Base-by-base conservation (phyloP, 352 stramenopile species). In the Pythium brachiatum region DNA sequence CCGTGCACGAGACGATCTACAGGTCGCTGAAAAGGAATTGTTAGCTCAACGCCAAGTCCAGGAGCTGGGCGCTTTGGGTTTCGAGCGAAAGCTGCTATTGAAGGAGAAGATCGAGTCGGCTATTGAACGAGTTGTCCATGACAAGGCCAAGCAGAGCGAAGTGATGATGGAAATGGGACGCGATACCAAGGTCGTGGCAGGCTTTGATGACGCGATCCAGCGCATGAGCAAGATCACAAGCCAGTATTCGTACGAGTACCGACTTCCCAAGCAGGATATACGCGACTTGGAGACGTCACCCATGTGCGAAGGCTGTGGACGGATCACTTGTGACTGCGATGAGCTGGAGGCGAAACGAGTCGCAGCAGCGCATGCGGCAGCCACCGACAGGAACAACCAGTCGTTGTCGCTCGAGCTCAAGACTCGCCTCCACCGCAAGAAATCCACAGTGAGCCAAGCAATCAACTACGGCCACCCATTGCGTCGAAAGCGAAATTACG, bases 221-320 rank as follows among this genome's bases (percentile, higher is more conserved):
- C 69, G 68, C 3, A 88, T 88, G 73, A 52, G 70, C n/a, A 58
- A 62, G 25, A 81, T 90, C 61, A 72, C 78, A 16, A 67, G 81
- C 25, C 68, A 87, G 21, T 76, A 75, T 12, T 81, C 79, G 34
- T 82, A 83, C 23, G 74, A 86, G 43, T 90, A 86, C 50, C 73
- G 79, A 12, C 23, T 88, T 2, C 71, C 79, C 1, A 90, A 89
- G 56, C 64, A 73, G 1, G 84, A 93, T 55, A 21, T 88, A 21
- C 74, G 79, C 12, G 76, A 90, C 13, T 26, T 57, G 8, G 26
- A 32, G 1, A 53, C 79, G 7, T 73, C 69, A 15, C 54, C 54
- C 15, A 88, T 87, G 65, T 89, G 79, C 46, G 66, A 69, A 7
- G 55, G 53, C 0, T 89, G 79, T 46, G 77, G 79, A 6, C 71